Conservation (phyloP, 1,284 basidiomycete species). For the Leccinum subfulvum region DNA sequence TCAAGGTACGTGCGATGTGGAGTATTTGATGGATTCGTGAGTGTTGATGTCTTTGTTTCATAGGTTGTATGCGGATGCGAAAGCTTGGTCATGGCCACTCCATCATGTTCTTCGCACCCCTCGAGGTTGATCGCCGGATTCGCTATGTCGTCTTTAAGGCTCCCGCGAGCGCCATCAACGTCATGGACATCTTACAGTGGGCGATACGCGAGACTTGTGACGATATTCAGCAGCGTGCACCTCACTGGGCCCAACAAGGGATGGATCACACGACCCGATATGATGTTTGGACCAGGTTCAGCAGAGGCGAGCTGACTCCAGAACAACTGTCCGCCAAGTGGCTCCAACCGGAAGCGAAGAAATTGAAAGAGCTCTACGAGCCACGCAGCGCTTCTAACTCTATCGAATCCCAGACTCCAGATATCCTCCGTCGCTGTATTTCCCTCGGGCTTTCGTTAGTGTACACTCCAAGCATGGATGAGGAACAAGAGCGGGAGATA, state of each 20-base stretch:
- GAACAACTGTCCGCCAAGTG: conserved; percentile 29
- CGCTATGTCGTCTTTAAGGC: background rate
- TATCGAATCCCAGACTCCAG: conserved; percentile 14
- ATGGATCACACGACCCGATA: conserved; percentile 37
- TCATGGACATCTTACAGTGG: conserved; percentile 44
- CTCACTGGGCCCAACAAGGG: conserved; percentile 50
- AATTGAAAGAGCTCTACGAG: conserved; percentile 39
- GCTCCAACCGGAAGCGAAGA: conserved; percentile 39
- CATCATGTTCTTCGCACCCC: background rate
- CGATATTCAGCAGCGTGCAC: conserved; percentile 39
- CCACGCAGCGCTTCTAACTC: background rate
- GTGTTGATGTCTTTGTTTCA: background rate
- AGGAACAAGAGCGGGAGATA: conserved; percentile 37
- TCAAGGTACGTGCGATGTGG: background rate
- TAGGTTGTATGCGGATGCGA: background rate
- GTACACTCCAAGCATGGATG: background rate
- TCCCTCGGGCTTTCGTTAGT: background rate
- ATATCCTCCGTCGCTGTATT: background rate
- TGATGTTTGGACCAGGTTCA: conserved; percentile 31
- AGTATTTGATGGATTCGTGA: background rate
- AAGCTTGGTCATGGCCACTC: background rate
- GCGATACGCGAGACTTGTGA: conserved; percentile 43
- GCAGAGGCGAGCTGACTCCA: background rate
- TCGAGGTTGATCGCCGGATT: background rate
- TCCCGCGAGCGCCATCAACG: conserved; percentile 16